Base-by-base conservation (phyloP, 768 basidiomycete genomes). In the Russula griseocarnosa region DNA sequence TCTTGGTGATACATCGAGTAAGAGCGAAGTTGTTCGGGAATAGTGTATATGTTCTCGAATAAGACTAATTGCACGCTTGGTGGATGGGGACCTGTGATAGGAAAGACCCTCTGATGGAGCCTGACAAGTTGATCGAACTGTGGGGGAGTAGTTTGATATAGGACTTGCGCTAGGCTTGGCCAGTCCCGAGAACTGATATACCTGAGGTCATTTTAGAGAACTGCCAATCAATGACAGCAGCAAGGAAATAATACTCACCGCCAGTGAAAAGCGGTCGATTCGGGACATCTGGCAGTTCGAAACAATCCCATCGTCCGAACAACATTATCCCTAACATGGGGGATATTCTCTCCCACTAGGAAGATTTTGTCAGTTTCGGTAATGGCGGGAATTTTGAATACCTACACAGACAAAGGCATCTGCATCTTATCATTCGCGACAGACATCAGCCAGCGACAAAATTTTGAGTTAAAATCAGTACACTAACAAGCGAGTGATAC, bases 381-480 rank as follows among this genome's bases (percentile, higher is more conserved):
- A 24, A 36, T 13, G 46, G 42, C 24, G 18, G 11, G 26, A 16
- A 36, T 6, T 11, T n/a, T 5, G 8, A 52, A 16, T 28, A 65
- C 64, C 0, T 26, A 65, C 64, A 49, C 1, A 65, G 55, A n/a
- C 64, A 65, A 3, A 65, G 49, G 32, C 64, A 65, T 51, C 59
- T 51, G 11, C 24, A 65, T 51, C 64, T 65, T 50, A 30, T 60
- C 9, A 6, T 56, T 61, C 14, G 22, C 6, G n/a, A 34, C 24
- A 10, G 5, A 28, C 20, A 2, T 65, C 24, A 61, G 54, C n/a
- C n/a, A n/a, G 24, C n/a, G 8, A 8, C 32, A 38, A 32, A 3
- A 11, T 24, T 9, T 49, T 14, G 14, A 26, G 5, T 42, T 32
- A n/a, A 44, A 34, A 11, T 5, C 5, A 30, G 34, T 34, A 28